Percentiles rank a stretch among this genome's conserved stretches.
These are phyloP conservation scores for Mortierella sp. DNA, from an alignment of 371 early-diverging fungal species.

Conservation along the genomic window DNA sequence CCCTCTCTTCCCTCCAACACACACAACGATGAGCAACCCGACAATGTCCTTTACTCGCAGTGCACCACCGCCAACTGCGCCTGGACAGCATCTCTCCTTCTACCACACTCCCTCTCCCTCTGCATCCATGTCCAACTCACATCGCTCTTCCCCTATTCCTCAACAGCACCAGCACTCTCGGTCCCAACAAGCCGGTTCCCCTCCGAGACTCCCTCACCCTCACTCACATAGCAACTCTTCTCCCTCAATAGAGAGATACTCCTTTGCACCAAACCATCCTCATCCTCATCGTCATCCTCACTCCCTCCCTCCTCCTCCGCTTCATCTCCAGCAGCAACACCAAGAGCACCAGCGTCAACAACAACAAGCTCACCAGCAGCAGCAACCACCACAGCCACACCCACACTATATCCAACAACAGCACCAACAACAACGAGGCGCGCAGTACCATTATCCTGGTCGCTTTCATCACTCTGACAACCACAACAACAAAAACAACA, in stretches of 20 bases:
- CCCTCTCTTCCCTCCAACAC: background rate
- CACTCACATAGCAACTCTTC: background rate
- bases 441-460: slow-evolving; percentile 4
- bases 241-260: background rate
- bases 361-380: background rate
- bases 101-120: slow-evolving; percentile 17
- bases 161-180: slow-evolving; percentile 18
- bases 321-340: background rate
- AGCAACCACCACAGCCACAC: background rate
- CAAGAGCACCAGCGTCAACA: background rate
- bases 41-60: slow-evolving; percentile 34
- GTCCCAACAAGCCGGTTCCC: slow-evolving; percentile 2
- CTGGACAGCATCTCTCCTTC: slow-evolving; percentile 21
- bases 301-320: background rate
- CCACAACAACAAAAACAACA: slow-evolving; percentile 4
- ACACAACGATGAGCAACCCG: slow-evolving; percentile 10
- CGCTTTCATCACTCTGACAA: background rate
- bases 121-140: background rate
- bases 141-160: background rate
- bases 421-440: slow-evolving; percentile 6
- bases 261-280: background rate
- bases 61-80: background rate
- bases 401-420: background rate
- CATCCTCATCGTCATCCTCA: background rate
- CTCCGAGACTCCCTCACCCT: background rate